A percentile compares a stretch with the other conserved stretches of the same genome.
Conservation (phyloP, 352 stramenopile species). For the Globisporangium abappressorium region DNA sequence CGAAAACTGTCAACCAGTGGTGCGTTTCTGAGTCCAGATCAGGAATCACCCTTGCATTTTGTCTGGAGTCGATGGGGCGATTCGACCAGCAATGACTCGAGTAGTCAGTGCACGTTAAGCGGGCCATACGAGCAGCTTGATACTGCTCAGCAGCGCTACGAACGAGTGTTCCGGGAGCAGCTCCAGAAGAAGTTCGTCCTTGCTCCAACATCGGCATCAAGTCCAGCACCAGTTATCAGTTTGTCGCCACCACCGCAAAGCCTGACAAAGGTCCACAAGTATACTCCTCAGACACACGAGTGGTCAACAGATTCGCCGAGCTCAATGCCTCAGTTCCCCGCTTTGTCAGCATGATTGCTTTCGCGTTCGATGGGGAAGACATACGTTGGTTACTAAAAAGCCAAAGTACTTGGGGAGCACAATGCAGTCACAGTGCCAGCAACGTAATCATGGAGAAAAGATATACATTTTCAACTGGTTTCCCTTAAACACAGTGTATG, state of each 20-base stretch:
- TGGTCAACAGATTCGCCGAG: not conserved
- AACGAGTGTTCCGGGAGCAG: constrained; percentile 25
- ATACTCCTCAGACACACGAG: not conserved
- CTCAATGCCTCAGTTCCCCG: constrained; percentile 2
- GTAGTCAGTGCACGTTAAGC: constrained; percentile 23
- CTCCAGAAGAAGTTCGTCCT: constrained; percentile 9
- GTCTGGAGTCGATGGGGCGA: constrained; percentile 48
- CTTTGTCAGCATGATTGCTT: constrained; percentile 7
- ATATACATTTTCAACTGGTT: not conserved
- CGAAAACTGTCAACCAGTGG: not conserved
- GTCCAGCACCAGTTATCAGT: not conserved
- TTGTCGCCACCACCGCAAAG: not conserved
- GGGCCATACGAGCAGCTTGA: constrained; percentile 37
- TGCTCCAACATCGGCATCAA: not conserved
- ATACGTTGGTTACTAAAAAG: not conserved
- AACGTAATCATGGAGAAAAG: not conserved
- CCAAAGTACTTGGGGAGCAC: not conserved
- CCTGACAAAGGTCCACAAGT: not conserved
- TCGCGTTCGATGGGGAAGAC: not conserved
- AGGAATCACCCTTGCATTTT: constrained; percentile 21
- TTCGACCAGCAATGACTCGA: not conserved
- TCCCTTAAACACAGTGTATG: too few species aligned
- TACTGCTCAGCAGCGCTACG: constrained; percentile 31
- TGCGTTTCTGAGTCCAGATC: not conserved
- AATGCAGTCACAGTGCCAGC: not conserved